Base-by-base conservation (phyloP, 2,329 filamentous ascomycete species). In the Nannizzia gypsea region DNA sequence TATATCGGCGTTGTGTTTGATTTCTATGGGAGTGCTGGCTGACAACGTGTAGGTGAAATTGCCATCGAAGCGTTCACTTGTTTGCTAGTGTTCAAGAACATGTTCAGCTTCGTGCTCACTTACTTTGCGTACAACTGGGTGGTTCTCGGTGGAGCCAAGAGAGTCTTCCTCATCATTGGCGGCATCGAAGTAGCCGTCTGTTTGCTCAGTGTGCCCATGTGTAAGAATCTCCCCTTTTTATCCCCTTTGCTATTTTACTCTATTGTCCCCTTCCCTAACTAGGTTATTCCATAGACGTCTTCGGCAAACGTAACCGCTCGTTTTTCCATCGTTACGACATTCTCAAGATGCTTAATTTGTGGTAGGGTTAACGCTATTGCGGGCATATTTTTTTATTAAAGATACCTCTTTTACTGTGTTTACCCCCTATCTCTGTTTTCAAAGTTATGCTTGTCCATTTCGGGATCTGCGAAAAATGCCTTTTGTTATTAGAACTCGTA, bases 81-180 rank as follows among this genome's bases (percentile, higher is more conserved):
- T 73, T 82, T 93, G 71, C 81, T 96, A 64, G 85, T 96, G 59
- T 96, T 96, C 79, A 96, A 96, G 75, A 96, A 96, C 73, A 81
- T 96, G 63, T 95, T 96, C 76, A 88, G 86, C 63, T 96, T 95
- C 67, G 83, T 84, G 5, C 77, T 96, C 60, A 95, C 91, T 0
- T 95, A 86, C 71, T 87, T 83, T 65, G 90, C 89, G 0, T 95
- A 89, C 67, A 79, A 90, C 60, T 96, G 92, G 91, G 79, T 96
- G 26, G 79, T 87, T 8, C 65, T 75, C 0, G 69, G 71, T 6
- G 83, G 83, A 1, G 82, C 83, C 62, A 78, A 80, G 54, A 67
- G 67, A 22, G 76, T 82, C 0, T 92, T 96, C 73, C 80, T 87
- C 59, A 80, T 82, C 20, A 81, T 96, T 54, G 85, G 83, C 1